These are phyloP conservation scores for Colletotrichum tropicale DNA, from an alignment of 2,329 filamentous ascomycete species.

Conservation along the genomic window DNA sequence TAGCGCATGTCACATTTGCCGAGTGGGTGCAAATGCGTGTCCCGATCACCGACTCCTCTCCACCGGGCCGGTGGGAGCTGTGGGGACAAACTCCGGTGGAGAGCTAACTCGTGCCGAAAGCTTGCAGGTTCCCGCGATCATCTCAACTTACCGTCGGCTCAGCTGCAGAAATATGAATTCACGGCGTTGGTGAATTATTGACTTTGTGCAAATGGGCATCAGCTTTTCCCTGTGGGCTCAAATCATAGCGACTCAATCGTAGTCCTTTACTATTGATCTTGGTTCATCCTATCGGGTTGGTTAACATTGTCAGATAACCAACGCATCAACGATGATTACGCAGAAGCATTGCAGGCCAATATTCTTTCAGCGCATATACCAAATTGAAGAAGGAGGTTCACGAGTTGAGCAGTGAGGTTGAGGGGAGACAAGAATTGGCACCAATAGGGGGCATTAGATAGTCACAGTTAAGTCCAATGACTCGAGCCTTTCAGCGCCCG, in stretches of 20 bases:
- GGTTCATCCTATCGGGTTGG: neutral
- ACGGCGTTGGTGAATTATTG: neutral
- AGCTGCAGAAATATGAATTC: neutral
- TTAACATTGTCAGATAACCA: neutral
- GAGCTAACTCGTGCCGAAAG: neutral
- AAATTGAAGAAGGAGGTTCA: neutral
- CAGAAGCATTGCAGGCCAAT: neutral
- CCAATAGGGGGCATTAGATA: neutral
- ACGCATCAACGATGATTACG: neutral
- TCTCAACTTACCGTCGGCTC: neutral
- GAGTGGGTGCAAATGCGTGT: neutral
- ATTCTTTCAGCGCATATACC: neutral
- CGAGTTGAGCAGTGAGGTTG: neutral
- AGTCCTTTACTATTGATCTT: neutral
- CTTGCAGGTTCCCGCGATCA: neutral
- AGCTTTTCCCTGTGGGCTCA: neutral
- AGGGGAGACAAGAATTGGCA: neutral
- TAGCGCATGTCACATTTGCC: neutral
- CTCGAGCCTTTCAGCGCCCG: neutral
- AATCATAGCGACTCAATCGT: neutral
- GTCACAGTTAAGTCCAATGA: neutral
- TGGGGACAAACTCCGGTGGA: neutral
- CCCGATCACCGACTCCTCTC: neutral
- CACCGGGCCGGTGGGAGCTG: neutral
- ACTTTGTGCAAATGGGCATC: neutral